Conservation (phyloP, 2,329 filamentous ascomycete genomes). For the Orbilia quercus region DNA sequence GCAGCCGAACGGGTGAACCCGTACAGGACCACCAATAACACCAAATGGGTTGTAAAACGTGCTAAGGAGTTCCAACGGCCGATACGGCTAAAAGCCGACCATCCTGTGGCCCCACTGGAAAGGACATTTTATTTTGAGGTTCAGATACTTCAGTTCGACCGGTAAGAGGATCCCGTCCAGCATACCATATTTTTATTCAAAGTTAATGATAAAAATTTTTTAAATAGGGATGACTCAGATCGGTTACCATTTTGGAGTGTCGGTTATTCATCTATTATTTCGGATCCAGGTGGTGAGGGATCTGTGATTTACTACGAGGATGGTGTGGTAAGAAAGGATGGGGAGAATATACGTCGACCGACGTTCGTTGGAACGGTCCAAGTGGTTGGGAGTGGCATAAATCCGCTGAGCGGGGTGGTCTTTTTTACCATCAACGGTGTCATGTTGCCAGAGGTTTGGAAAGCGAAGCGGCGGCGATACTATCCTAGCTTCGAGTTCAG, state of each 20-base stretch:
- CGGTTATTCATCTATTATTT: too few relatives aligned
- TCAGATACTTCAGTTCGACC: not conserved
- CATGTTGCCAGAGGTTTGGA: not conserved
- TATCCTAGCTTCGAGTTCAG: constrained; percentile 8
- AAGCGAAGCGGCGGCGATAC: not conserved
- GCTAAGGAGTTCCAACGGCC: not conserved
- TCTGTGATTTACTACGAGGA: too few relatives aligned
- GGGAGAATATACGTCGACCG: not conserved
- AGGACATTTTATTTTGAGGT: constrained; percentile 27
- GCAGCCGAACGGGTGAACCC: too few relatives aligned
- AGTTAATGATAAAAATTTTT: not conserved
- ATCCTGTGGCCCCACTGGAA: constrained; percentile 15
- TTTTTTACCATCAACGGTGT: constrained; percentile 30
- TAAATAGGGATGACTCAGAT: too few relatives aligned
- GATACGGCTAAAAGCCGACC: not conserved
- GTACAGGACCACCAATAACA: too few relatives aligned
- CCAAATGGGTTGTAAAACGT: too few relatives aligned
- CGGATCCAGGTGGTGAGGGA: too few relatives aligned
- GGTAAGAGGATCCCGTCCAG: not conserved
- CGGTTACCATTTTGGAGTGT: too few relatives aligned
- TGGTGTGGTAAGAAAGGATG: not conserved
- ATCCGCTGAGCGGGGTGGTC: constrained; percentile 11
- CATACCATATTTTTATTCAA: not conserved
- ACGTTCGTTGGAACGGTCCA: not conserved
- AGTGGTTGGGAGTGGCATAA: constrained; percentile 23